These are phyloP conservation scores for Hericium rajendrae DNA, from an alignment of 768 basidiomycete species.

Conservation along the genomic window DNA sequence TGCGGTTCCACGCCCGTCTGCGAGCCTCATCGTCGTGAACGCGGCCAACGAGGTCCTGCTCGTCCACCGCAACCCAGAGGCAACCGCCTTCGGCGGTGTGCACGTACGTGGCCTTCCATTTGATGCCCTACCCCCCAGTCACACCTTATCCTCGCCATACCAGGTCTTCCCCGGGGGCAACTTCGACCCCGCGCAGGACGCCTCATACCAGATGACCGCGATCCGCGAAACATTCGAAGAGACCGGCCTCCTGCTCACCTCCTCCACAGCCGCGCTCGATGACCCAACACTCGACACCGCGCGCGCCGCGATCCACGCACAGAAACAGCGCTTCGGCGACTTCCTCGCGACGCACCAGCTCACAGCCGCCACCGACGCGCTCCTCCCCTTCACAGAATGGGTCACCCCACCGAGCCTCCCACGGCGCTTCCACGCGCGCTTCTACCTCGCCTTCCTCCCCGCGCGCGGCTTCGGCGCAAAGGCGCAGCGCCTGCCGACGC, in stretches of 20 bases:
- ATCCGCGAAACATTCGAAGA: conserved; percentile 76
- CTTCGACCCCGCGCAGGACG: conserved; percentile 50
- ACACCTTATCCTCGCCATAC: background rate
- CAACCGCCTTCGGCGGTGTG: conserved; percentile 54
- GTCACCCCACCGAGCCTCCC: conserved; percentile 50
- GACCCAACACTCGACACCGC: conserved; percentile 40
- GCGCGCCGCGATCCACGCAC: conserved; percentile 46
- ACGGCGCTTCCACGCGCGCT: conserved; percentile 65
- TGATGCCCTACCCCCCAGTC: background rate
- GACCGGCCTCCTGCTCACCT: conserved; percentile 55
- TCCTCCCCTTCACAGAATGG: conserved; percentile 71
- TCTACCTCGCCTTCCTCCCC: conserved; percentile 57
- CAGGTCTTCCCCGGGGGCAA: conserved; percentile 78
- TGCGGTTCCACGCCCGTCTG: conserved; percentile 45
- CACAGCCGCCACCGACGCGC: conserved; percentile 31
- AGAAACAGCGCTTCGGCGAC: conserved; percentile 36
- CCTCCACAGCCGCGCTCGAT: conserved; percentile 21
- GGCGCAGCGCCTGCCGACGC: conserved; percentile 51
- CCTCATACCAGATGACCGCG: conserved; percentile 47
- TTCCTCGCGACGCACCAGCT: conserved; percentile 43
- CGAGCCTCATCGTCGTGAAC: conserved; percentile 60
- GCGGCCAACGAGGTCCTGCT: conserved; percentile 57
- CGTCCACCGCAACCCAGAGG: conserved; percentile 59
- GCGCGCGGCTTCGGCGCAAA: conserved; percentile 34
- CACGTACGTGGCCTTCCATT: conserved; percentile 30